A percentile compares a stretch with the other conserved stretches of the same genome.
phyloP scores from a whole-genome alignment of 2,329 filamentous ascomycete species.

The Cercospora sp. region DNA sequence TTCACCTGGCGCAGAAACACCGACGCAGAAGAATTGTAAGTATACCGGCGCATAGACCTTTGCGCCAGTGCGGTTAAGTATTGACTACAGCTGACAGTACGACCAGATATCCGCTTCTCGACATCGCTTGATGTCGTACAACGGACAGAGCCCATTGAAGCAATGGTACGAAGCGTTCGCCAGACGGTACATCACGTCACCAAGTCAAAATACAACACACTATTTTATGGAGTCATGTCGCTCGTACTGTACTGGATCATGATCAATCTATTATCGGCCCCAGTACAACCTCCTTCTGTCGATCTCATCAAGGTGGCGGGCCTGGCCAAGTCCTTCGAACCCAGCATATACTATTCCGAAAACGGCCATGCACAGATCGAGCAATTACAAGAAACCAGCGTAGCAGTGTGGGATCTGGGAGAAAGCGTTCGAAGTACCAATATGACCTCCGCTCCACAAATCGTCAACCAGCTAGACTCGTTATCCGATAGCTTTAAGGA shows the following conservation, averaged over 20 bases:
- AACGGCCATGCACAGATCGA: constrained; percentile 82
- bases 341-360: constrained; percentile 91
- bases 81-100: constrained; percentile 15
- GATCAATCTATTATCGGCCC: constrained; percentile 69
- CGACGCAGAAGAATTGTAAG: constrained; percentile 42
- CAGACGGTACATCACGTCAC: constrained; percentile 62
- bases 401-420: constrained; percentile 91
- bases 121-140: constrained; percentile 87
- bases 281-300: constrained; percentile 65
- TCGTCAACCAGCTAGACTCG: constrained; percentile 81
- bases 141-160: constrained; percentile 79
- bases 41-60: background rate
- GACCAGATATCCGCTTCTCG: constrained; percentile 80
- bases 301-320: constrained; percentile 89
- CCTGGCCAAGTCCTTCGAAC: constrained; percentile 88
- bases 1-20: constrained; percentile 28
- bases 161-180: constrained; percentile 65
- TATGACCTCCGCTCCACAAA: constrained; percentile 84
- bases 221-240: constrained; percentile 62
- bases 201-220: constrained; percentile 67
- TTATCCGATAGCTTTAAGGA: constrained; percentile 83
- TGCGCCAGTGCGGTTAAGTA: background rate
- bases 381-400: constrained; percentile 84
- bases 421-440: constrained; percentile 87
- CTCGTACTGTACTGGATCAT: constrained; percentile 66